Evolutionary conservation across 23 red algal species (phyloP), one percentile per base, ranked within the genome.

Genomic region (Gracilaria gracilis): DNA sequence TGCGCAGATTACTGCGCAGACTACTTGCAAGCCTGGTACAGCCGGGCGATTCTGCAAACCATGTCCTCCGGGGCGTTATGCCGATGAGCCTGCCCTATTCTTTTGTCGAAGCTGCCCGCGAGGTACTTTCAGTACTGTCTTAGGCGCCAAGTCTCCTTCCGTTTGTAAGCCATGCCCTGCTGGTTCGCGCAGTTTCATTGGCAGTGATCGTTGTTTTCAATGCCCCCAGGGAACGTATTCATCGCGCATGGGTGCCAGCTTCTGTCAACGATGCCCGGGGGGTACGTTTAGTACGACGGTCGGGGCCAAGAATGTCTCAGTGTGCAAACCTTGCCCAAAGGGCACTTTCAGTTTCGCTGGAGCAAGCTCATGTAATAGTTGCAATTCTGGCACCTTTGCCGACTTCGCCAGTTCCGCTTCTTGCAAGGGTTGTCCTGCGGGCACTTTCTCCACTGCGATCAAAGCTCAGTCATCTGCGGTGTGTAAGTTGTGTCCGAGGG

Each of bases 401-500:
- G 87, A 90, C 61, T 53, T 79, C 24, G 54, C 64, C 36, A 67
- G 71, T 27, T 90, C 87, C 7, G 48, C 73, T 0, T 51, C 21
- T 49, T 90, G 87, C 36, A 90, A 90, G 35, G 16, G 53, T 15
- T 88, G 84, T 51, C 84, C 84, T 53, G 66, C 66, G 15, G 84
- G 84, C 0, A 88, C 84, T 27, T 64, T 74, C 36, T 61, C 67
- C 35, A 64, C 23, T 9, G 49, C 23, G 0, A 62, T 59, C 64
- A 6, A 54, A 9, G 79, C 79, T 33, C 35, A 40, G 19, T 82
- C 79, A 17, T 65, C 87, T 21, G 36, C n/a, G 48, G 55, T 67
- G 35, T 90, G 87, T 49, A 79, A 81, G 76, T 35, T 90, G 74
- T 90, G 87, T 64, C 87, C 87, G 6, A 42, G 57, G 25, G 87